These are phyloP conservation scores for Pleurotus eryngii DNA, from an alignment of 768 basidiomycete species.

Conservation along the genomic window DNA sequence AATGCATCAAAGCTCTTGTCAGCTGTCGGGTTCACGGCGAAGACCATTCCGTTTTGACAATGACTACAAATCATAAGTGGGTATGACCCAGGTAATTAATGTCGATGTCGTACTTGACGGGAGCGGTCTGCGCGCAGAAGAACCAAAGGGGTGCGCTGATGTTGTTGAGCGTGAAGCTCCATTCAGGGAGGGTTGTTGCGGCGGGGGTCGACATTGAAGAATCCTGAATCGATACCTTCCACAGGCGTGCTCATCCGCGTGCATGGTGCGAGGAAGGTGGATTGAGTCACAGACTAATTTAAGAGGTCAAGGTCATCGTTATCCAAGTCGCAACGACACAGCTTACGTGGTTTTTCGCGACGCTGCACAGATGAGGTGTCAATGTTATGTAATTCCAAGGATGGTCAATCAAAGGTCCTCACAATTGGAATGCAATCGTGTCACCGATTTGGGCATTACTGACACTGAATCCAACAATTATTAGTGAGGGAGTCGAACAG, in stretches of 20 bases:
- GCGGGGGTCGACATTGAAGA: slow-evolving; percentile 25
- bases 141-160: slow-evolving; percentile 40
- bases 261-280: slow-evolving; percentile 43
- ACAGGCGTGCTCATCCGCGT: slow-evolving; percentile 18
- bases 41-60: slow-evolving; percentile 42
- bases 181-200: slow-evolving; percentile 29
- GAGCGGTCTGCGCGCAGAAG: slow-evolving; percentile 35
- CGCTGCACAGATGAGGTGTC: slow-evolving; percentile 12
- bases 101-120: not conserved
- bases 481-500: not conserved
- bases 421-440: slow-evolving; percentile 15
- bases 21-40: slow-evolving; percentile 37
- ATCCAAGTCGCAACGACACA: too few relatives aligned
- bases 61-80: slow-evolving; percentile 14
- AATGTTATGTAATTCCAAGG: not conserved
- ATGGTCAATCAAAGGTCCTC: not conserved
- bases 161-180: slow-evolving; percentile 36
- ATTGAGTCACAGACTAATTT: slow-evolving; percentile 42
- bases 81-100: not conserved
- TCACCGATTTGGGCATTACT: slow-evolving; percentile 16
- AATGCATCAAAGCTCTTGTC: slow-evolving; percentile 34
- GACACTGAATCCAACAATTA: not conserved
- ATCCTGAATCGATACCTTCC: slow-evolving; percentile 37
- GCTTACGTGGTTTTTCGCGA: slow-evolving; percentile 29
- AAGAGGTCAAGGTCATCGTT: not conserved